Evolutionary conservation across 805 yeast genomes (phyloP).

Genomic region (Sugiyamaella marilandica): DNA sequence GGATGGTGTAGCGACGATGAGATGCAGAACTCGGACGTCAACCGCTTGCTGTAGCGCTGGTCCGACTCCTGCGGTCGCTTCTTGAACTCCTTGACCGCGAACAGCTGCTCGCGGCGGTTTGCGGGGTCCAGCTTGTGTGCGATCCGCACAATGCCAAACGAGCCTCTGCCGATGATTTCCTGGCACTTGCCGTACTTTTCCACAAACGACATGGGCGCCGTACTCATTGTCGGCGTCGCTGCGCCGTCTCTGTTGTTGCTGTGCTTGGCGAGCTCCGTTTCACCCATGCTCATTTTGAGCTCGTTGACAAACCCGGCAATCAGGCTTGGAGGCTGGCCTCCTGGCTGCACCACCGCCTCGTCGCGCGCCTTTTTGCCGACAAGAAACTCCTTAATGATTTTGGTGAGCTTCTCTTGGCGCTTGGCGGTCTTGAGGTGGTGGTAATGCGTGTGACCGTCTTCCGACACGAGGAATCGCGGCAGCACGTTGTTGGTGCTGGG

Average conservation of each 20-base stretch:
- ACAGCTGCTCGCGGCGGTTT: conserved; percentile 40
- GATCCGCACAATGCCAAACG: conserved; percentile 87
- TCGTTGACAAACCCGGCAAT: conserved; percentile 22
- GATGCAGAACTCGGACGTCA: conserved; percentile 85
- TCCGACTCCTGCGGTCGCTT: conserved; percentile 54
- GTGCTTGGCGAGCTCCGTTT: conserved; percentile 3
- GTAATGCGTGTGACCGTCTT: conserved; percentile 62
- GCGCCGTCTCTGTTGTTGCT: neutral
- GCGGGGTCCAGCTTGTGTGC: conserved; percentile 55
- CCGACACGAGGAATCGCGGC: conserved; percentile 25
- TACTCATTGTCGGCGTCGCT: neutral
- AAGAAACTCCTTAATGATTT: conserved; percentile 20
- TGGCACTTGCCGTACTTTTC: conserved; percentile 90
- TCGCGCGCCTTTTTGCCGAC: conserved; percentile 16
- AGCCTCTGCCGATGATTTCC: conserved; percentile 87
- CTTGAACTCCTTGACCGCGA: conserved; percentile 73
- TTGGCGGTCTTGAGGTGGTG: conserved; percentile 69
- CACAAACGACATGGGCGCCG: conserved; percentile 54
- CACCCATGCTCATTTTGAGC: conserved; percentile 15
- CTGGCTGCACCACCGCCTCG: conserved; percentile 12
- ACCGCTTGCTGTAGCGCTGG: conserved; percentile 56
- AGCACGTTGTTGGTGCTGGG: neutral
- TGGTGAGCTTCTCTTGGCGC: conserved; percentile 39
- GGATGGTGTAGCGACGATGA: conserved; percentile 68
- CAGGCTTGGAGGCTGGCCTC: conserved; percentile 21